A percentile compares a stretch with the other conserved stretches of the same genome.
phyloP scores from a whole-genome alignment of 305 asterid genomes.

The Plantago coronopus region DNA sequence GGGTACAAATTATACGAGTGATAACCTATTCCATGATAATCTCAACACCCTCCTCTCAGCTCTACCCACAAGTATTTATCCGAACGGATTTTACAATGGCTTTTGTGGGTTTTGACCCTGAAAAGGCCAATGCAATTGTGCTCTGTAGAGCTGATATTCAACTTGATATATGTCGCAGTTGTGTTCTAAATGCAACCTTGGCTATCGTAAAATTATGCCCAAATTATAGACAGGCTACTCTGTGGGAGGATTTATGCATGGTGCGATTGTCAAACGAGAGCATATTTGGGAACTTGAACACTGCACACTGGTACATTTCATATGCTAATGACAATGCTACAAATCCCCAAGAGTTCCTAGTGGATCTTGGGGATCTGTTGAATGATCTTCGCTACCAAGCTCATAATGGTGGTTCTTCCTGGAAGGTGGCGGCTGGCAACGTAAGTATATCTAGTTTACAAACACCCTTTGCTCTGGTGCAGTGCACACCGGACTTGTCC shows the following conservation, averaged over 20 bases:
- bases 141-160: conserved; percentile 22
- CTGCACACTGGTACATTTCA: rapidly evolving
- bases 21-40: conserved; percentile 20
- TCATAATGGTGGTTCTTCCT: neutral
- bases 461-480: conserved; percentile 24
- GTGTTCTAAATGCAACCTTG: conserved; percentile 7
- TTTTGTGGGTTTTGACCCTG: conserved; percentile 5
- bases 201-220: conserved; percentile 20
- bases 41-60: conserved; percentile 25
- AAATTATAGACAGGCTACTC: neutral
- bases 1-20: conserved; percentile 10
- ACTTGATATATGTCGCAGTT: conserved; percentile 19
- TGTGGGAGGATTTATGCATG: conserved; percentile 28
- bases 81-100: conserved; percentile 19
- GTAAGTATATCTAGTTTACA: neutral
- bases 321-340: rapidly evolving
- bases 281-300: conserved; percentile 6
- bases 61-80: conserved; percentile 18
- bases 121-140: conserved; percentile 21
- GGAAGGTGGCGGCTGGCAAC: conserved; percentile 23
- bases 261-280: conserved; percentile 29
- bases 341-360: neutral
- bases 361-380: neutral
- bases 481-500: conserved; percentile 42
- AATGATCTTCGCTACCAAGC: conserved; percentile 4